Evolutionary conservation across 2,329 filamentous ascomycete species (phyloP), one percentile per base, ranked within the genome.

Genomic region (Coniella lustricola): DNA sequence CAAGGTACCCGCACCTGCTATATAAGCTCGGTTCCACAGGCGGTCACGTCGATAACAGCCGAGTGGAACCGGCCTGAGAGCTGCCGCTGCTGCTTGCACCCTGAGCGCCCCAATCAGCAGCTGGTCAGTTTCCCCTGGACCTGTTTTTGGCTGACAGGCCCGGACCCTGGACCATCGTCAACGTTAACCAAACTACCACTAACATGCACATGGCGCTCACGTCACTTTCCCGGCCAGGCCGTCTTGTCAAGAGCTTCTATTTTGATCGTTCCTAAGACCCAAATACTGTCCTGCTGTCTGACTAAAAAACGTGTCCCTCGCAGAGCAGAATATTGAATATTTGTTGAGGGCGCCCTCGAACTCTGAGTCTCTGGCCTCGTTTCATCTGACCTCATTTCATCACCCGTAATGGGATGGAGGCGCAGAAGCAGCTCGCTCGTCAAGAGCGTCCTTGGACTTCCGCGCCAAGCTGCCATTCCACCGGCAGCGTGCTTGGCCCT

Each of bases 141-240:
- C 41, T 44, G 31, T 25, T 44, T 44, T 44, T 31, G 41, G 31
- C 41, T 35, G 41, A 35, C 22, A 25, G 29, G 33, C 32, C 40
- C 40, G 40, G 25, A 32, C 40, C 40, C 29, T 42, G 40, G 32
- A 7, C 16, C n/a, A 7, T 20, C 16, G 38, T 31, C 22, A 14
- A 31, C 37, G 12, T 39, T 21, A 16, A 41, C 39, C 16, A 42
- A 3, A 32, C 17, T 21, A 41, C 22, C 40, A 31, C 21, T 25
- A 25, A 16, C 38, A 5, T 5, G 25, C 40, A 32, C 25, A 42
- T 17, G 40, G 29, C 22, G 32, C 32, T 20, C 9, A 16, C 22
- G 40, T 31, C 40, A 33, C 13, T 20, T 16, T 20, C 12, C 16
- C 18, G 40, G 40, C 40, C 22, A 17, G 38, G 38, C 38, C 13